A percentile compares a stretch with the other conserved stretches of the same genome.
These are phyloP conservation scores for Arbutus unedo DNA, from an alignment of 148 eudicot species.

Conservation along the genomic window DNA sequence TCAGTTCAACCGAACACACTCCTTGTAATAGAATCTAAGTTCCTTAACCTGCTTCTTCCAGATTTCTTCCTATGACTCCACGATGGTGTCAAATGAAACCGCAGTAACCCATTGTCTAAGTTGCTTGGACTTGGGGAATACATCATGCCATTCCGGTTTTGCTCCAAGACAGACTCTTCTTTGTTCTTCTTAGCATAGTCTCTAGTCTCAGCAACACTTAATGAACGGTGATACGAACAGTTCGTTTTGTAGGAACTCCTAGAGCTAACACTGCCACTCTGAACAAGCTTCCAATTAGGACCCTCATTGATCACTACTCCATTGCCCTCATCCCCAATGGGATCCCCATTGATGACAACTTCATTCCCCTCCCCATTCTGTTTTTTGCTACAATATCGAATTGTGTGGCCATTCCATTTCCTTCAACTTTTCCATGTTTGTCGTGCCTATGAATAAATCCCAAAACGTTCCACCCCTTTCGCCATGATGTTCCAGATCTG, in stretches of 20 bases:
- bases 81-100: conserved; percentile 77
- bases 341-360: not conserved
- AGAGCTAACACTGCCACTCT: conserved; percentile 41
- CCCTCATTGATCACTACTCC: conserved; percentile 16
- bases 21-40: conserved; percentile 41
- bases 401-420: conserved; percentile 7
- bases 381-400: conserved; percentile 22
- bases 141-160: conserved; percentile 38
- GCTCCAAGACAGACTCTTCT: conserved; percentile 37
- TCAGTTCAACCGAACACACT: conserved; percentile 45
- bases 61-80: conserved; percentile 59
- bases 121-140: conserved; percentile 40
- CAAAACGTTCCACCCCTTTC: conserved; percentile 54
- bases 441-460: conserved; percentile 44
- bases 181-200: conserved; percentile 28
- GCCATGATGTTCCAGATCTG: conserved; percentile 56
- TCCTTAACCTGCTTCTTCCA: conserved; percentile 50
- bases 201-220: conserved; percentile 31
- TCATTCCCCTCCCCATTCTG: conserved; percentile 19
- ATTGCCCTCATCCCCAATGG: not conserved
- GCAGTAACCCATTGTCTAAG: conserved; percentile 47
- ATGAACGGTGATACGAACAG: conserved; percentile 27
- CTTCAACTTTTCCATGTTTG: conserved; percentile 23
- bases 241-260: conserved; percentile 19
- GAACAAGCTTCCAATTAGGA: conserved; percentile 28